These are phyloP conservation scores for Ploettnerulaceae sp. DNA, from an alignment of 2,329 filamentous ascomycete genomes.

Conservation along the genomic window DNA sequence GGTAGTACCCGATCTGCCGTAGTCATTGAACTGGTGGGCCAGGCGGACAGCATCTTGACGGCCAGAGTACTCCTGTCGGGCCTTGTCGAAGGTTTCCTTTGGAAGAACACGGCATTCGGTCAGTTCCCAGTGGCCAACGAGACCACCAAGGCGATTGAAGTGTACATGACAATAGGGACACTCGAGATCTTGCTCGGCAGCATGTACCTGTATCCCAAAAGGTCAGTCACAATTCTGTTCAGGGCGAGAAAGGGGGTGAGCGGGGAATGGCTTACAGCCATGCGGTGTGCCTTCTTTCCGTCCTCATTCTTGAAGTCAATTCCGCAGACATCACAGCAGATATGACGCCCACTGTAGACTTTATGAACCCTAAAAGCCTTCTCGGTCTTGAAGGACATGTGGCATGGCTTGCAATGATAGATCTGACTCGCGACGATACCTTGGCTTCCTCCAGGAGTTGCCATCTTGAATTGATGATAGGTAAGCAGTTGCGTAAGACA, in stretches of 20 bases:
- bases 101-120: slow-evolving; percentile 13
- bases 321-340: slow-evolving; percentile 11
- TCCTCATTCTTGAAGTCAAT: slow-evolving; percentile 12
- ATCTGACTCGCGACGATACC: too few species aligned
- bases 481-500: too few species aligned
- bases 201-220: slow-evolving; percentile 16
- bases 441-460: too few species aligned
- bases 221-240: neutral
- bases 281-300: slow-evolving; percentile 11
- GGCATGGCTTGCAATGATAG: slow-evolving; percentile 9
- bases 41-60: slow-evolving; percentile 1
- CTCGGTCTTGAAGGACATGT: slow-evolving; percentile 1
- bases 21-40: slow-evolving; percentile 5
- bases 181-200: slow-evolving; percentile 18
- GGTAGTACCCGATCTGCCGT: neutral
- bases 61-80: slow-evolving; percentile 3
- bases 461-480: neutral
- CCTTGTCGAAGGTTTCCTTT: slow-evolving; percentile 5
- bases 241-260: neutral
- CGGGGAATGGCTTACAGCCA: slow-evolving; percentile 1
- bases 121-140: slow-evolving; percentile 24
- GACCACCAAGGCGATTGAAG: slow-evolving; percentile 23
- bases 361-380: slow-evolving; percentile 4
- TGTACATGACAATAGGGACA: slow-evolving; percentile 19
- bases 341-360: slow-evolving; percentile 3